A percentile compares a stretch with the other conserved stretches of the same genome.
These are phyloP conservation scores for Aureoboletus auriporus DNA, from an alignment of 768 basidiomycete species.

Conservation along the genomic window DNA sequence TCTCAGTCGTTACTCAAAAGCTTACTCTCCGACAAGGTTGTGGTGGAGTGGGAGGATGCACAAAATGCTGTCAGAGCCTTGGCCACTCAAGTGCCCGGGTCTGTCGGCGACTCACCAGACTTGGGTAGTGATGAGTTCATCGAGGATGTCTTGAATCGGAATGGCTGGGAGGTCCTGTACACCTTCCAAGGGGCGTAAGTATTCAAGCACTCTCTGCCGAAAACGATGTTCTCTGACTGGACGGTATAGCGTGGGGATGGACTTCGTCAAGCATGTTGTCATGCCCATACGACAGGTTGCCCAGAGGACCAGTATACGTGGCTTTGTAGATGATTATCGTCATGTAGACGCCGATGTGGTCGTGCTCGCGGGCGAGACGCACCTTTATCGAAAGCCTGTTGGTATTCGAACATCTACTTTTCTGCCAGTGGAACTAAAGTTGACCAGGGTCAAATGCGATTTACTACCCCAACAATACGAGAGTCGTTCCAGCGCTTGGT, in stretches of 20 bases:
- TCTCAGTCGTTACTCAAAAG: constrained; percentile 15
- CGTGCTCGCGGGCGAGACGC: constrained; percentile 37
- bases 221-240: constrained; percentile 9
- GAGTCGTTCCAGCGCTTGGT: constrained; percentile 22
- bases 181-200: constrained; percentile 40
- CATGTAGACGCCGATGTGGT: constrained; percentile 32
- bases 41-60: constrained; percentile 30
- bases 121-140: constrained; percentile 25
- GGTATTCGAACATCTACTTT: not conserved
- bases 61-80: constrained; percentile 18
- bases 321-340: constrained; percentile 36
- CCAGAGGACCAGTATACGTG: constrained; percentile 30
- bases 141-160: constrained; percentile 27
- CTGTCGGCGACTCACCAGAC: constrained; percentile 3
- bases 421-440: not conserved
- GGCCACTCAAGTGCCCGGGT: constrained; percentile 16
- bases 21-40: constrained; percentile 17
- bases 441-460: constrained; percentile 24
- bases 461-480: constrained; percentile 16
- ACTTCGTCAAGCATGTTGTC: constrained; percentile 37
- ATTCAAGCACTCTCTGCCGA: not conserved
- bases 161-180: constrained; percentile 38
- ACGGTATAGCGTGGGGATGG: constrained; percentile 33
- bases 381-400: constrained; percentile 28
- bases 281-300: constrained; percentile 33